These are phyloP conservation scores for Phaeodactylum tricornutum DNA, from an alignment of 108 stramenopile genomes.

Conservation along the genomic window DNA sequence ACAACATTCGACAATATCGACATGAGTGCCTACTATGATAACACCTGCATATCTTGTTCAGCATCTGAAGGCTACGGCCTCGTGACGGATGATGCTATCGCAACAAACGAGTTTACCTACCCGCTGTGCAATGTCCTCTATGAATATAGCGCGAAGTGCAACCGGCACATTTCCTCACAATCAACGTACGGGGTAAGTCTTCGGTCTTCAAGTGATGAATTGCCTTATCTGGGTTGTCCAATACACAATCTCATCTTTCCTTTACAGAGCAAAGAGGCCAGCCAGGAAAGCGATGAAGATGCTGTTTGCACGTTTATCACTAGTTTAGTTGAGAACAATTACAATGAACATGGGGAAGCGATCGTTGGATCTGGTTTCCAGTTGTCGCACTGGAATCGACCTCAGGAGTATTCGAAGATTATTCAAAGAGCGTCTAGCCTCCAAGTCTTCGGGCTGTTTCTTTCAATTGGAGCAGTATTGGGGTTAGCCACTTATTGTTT, in stretches of 20 bases:
- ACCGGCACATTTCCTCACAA: slow-evolving; percentile 30
- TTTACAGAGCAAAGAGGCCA: not conserved
- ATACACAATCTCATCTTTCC: not conserved
- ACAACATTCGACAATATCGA: slow-evolving; percentile 20
- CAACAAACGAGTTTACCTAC: slow-evolving; percentile 17
- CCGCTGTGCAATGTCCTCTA: slow-evolving; percentile 56
- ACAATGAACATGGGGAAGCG: slow-evolving; percentile 57
- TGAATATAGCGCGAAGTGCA: slow-evolving; percentile 55
- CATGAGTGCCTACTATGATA: slow-evolving; percentile 19
- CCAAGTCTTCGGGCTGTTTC: not conserved
- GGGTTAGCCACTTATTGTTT: not conserved
- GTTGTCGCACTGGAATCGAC: not conserved
- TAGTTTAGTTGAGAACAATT: slow-evolving; percentile 50
- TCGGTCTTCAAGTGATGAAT: not conserved
- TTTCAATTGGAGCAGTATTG: not conserved
- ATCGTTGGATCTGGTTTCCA: not conserved
- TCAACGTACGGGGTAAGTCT: not conserved
- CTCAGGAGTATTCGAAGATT: not conserved
- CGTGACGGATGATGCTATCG: slow-evolving; percentile 21
- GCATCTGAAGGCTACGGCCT: slow-evolving; percentile 32
- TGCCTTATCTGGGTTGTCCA: not conserved
- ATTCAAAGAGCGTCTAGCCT: not conserved
- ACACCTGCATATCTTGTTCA: slow-evolving; percentile 54
- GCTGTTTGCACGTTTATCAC: slow-evolving; percentile 60
- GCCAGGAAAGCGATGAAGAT: slow-evolving; percentile 30